A percentile compares a stretch with the other conserved stretches of the same genome.
phyloP scores from a whole-genome alignment of 2,329 filamentous ascomycete genomes.

The Pestalotiopsis sp. region DNA sequence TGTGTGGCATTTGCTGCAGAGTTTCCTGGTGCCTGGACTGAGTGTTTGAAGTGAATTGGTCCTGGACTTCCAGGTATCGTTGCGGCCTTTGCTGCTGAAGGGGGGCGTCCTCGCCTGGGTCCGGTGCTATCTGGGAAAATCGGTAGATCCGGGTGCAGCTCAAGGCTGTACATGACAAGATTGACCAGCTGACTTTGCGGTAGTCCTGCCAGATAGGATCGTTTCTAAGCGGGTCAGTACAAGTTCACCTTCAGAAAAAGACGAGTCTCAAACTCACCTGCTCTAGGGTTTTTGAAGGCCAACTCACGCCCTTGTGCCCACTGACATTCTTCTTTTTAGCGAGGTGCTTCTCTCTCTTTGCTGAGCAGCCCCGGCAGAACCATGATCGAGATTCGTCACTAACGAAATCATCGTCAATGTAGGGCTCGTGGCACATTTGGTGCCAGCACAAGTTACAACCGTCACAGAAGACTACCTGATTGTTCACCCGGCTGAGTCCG shows the following conservation, averaged over 20 bases:
- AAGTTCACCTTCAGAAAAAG: too few relatives aligned
- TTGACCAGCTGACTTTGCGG: slow-evolving; percentile 64
- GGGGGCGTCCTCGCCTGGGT: slow-evolving; percentile 13
- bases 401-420: slow-evolving; percentile 70
- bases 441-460: slow-evolving; percentile 80
- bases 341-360: slow-evolving; percentile 46
- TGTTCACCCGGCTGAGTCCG: slow-evolving; percentile 70
- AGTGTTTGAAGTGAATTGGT: slow-evolving; percentile 34
- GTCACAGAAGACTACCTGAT: slow-evolving; percentile 86
- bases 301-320: slow-evolving; percentile 36
- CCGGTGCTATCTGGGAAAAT: slow-evolving; percentile 55
- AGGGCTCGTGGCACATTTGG: slow-evolving; percentile 77
- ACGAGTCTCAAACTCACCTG: slow-evolving; percentile 33
- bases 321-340: slow-evolving; percentile 39
- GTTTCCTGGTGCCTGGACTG: slow-evolving; percentile 17
- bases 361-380: slow-evolving; percentile 67
- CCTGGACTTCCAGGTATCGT: slow-evolving; percentile 2
- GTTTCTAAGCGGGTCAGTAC: slow-evolving; percentile 48
- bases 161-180: slow-evolving; percentile 63
- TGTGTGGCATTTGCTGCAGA: slow-evolving; percentile 12
- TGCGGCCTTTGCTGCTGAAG: slow-evolving; percentile 24
- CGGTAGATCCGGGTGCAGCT: slow-evolving; percentile 64
- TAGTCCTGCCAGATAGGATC: slow-evolving; percentile 63
- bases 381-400: slow-evolving; percentile 68
- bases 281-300: slow-evolving; percentile 37